Conservation (phyloP, 2,329 filamentous ascomycete genomes). For the Cladorrhinum sp. region DNA sequence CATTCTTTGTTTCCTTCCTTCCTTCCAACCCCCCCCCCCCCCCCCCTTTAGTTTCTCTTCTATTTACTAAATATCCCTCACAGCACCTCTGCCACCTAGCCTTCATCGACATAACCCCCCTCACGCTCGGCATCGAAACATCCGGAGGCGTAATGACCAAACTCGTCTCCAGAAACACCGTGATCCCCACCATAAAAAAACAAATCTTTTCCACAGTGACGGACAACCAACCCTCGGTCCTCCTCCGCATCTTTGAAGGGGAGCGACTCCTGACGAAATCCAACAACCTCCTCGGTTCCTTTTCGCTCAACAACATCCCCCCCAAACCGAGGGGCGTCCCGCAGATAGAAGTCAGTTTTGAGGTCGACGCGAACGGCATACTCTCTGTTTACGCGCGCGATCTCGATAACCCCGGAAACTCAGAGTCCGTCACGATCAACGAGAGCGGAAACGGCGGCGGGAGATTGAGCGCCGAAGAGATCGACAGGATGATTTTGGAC, state of each 20-base stretch:
- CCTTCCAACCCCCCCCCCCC: no score
- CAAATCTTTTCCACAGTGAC: slow-evolving; percentile 97
- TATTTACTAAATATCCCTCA: no score
- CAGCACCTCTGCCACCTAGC: slow-evolving; percentile 51
- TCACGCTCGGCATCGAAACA: slow-evolving; percentile 96
- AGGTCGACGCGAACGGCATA: slow-evolving; percentile 97
- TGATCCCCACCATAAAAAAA: slow-evolving; percentile 84
- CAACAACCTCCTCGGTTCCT: slow-evolving; percentile 97
- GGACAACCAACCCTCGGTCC: slow-evolving; percentile 88
- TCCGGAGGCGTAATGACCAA: slow-evolving; percentile 96
- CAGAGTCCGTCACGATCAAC: slow-evolving; percentile 94
- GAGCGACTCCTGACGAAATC: slow-evolving; percentile 93
- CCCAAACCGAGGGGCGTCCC: slow-evolving; percentile 93
- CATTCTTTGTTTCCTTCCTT: not conserved
- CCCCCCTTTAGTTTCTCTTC: no score
- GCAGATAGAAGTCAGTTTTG: slow-evolving; percentile 97
- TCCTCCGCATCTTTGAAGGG: slow-evolving; percentile 95
- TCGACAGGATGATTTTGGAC: slow-evolving; percentile 97
- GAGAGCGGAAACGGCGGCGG: slow-evolving; percentile 77
- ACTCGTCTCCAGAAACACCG: slow-evolving; percentile 90
- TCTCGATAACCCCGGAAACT: slow-evolving; percentile 97
- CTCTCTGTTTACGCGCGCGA: slow-evolving; percentile 93
- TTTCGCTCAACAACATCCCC: slow-evolving; percentile 94
- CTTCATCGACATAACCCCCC: slow-evolving; percentile 93
- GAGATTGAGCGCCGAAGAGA: slow-evolving; percentile 89